A percentile compares a stretch with the other conserved stretches of the same genome.
Evolutionary conservation across 1,139 yeast genomes (phyloP).

Genomic region (Blastobotrys ciferrii): DNA sequence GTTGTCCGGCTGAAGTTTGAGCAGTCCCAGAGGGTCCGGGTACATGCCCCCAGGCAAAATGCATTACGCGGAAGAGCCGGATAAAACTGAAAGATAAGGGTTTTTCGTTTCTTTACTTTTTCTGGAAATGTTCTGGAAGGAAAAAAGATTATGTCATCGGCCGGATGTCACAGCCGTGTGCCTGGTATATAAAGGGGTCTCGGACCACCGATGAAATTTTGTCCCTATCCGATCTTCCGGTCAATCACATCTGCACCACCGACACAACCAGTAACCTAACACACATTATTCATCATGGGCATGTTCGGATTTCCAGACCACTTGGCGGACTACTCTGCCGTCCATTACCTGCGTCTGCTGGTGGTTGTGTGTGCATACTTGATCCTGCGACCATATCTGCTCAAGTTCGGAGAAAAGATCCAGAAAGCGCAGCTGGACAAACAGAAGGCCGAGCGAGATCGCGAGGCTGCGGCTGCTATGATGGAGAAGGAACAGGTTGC

Average conservation of each 20-base stretch:
- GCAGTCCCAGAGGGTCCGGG: too few species aligned
- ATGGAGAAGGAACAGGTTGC: constrained; percentile 9
- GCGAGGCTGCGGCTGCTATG: constrained; percentile 9
- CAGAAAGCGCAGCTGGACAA: constrained; percentile 47
- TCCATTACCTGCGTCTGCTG: constrained; percentile 30
- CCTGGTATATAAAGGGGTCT: background rate
- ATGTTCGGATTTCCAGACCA: constrained; percentile 28
- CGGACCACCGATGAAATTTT: background rate
- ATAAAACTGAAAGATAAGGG: background rate
- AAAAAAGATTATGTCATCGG: background rate
- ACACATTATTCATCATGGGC: background rate
- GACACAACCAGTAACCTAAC: background rate
- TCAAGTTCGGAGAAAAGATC: constrained; percentile 40
- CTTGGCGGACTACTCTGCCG: constrained; percentile 24
- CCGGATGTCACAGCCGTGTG: background rate
- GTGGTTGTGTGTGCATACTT: constrained; percentile 29
- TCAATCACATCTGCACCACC: background rate
- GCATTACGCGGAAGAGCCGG: background rate
- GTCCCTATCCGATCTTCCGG: background rate
- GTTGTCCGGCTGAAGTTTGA: too few species aligned
- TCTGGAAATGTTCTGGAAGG: background rate
- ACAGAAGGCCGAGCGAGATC: constrained; percentile 28
- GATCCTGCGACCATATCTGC: constrained; percentile 27
- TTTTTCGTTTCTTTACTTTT: background rate
- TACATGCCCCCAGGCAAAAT: background rate